phyloP scores from a whole-genome alignment of 306 rosid species.

The Medicago ruthenica region DNA sequence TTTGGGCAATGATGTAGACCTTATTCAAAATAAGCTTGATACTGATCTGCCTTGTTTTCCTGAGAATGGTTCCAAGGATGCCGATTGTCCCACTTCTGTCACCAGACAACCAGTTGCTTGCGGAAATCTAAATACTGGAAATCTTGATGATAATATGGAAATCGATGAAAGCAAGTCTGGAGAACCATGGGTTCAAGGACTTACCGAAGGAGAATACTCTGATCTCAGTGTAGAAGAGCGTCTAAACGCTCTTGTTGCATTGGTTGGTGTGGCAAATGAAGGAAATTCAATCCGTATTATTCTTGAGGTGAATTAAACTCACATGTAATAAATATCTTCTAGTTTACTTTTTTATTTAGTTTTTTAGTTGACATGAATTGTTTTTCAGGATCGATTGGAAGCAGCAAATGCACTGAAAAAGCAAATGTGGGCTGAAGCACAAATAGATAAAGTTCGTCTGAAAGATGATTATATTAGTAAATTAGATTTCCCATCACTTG shows the following conservation, averaged over 20 bases:
- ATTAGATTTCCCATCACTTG: slow-evolving; percentile 62
- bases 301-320: slow-evolving; percentile 74
- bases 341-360: slow-evolving; percentile 4
- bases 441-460: slow-evolving; percentile 86
- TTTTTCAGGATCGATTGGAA: slow-evolving; percentile 92
- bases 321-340: slow-evolving; percentile 5
- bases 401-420: slow-evolving; percentile 96
- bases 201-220: slow-evolving; percentile 91
- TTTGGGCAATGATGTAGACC: slow-evolving; percentile 50
- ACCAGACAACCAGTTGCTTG: slow-evolving; percentile 48
- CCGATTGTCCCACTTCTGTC: slow-evolving; percentile 50
- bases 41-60: slow-evolving; percentile 60
- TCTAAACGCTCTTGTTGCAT: slow-evolving; percentile 79
- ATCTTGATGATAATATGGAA: slow-evolving; percentile 82
- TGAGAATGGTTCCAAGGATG: slow-evolving; percentile 63
- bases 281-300: slow-evolving; percentile 92
- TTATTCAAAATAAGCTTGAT: slow-evolving; percentile 61
- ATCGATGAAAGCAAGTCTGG: slow-evolving; percentile 96
- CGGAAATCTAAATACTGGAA: slow-evolving; percentile 49
- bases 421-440: slow-evolving; percentile 99
- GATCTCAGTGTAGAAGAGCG: slow-evolving; percentile 98
- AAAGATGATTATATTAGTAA: slow-evolving; percentile 75
- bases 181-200: slow-evolving; percentile 98
- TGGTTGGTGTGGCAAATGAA: slow-evolving; percentile 95
- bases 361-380: slow-evolving; percentile 46